phyloP scores from a whole-genome alignment of 345 rosid species.

The Moringa oleifera region DNA sequence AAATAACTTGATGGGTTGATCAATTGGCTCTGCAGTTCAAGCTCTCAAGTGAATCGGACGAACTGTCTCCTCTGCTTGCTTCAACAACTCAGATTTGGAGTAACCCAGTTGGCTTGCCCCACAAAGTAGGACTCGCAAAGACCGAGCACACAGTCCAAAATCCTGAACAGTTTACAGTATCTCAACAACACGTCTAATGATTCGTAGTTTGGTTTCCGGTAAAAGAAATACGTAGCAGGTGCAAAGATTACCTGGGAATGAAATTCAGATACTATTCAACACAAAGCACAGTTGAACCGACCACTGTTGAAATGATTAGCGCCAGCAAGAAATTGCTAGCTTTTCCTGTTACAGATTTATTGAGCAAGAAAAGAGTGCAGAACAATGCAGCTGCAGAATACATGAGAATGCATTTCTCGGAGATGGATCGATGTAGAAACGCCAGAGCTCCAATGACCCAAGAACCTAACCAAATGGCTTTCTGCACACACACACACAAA shows the following conservation, averaged over 20 bases:
- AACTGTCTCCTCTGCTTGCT: too few relatives aligned
- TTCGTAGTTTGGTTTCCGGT: too few relatives aligned
- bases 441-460: conserved; percentile 9
- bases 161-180: too few relatives aligned
- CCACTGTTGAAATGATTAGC: conserved; percentile 1
- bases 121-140: too few relatives aligned
- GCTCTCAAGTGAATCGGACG: too few relatives aligned
- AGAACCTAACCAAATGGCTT: conserved; percentile 6
- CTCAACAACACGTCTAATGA: too few relatives aligned
- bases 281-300: conserved; percentile 1
- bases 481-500: conserved; percentile 2
- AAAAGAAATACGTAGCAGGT: too few relatives aligned
- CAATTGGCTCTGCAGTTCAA: too few relatives aligned
- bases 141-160: too few relatives aligned
- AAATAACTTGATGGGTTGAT: too few relatives aligned
- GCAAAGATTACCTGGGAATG: not conserved
- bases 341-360: conserved; percentile 3
- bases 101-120: too few relatives aligned
- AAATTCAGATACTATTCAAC: not conserved
- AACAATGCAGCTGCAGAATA: conserved; percentile 9
- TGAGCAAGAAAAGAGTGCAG: not conserved
- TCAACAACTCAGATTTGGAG: too few relatives aligned
- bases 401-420: conserved; percentile 6
- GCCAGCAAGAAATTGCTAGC: not conserved
- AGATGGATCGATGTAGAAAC: conserved; percentile 8